Percentiles rank a stretch among this genome's conserved stretches.
phyloP scores from a whole-genome alignment of 2,329 filamentous ascomycete genomes.

The Epichloe hybrida region DNA sequence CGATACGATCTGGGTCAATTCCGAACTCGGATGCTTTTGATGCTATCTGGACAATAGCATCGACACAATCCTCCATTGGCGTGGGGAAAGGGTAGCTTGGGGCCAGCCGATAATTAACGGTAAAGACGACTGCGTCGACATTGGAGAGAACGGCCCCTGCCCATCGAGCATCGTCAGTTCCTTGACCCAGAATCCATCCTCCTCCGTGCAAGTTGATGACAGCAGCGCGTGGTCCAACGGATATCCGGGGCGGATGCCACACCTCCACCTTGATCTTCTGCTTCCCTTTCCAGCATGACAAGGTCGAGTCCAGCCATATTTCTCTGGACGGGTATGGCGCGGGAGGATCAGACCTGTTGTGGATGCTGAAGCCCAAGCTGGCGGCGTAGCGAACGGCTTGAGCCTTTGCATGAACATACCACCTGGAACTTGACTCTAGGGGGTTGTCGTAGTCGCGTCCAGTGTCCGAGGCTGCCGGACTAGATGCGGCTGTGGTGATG shows the following conservation, averaged over 20 bases:
- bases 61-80: conserved; percentile 51
- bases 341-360: conserved; percentile 27
- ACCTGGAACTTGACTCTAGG: conserved; percentile 29
- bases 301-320: conserved; percentile 29
- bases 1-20: conserved; percentile 41
- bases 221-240: conserved; percentile 30
- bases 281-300: conserved; percentile 22
- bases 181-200: conserved; percentile 50
- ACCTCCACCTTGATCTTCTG: conserved; percentile 35
- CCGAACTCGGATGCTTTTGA: conserved; percentile 41
- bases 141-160: conserved; percentile 37
- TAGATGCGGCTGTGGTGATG: conserved; percentile 14
- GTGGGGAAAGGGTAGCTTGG: conserved; percentile 51
- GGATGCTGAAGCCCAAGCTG: conserved; percentile 28
- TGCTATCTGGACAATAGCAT: conserved; percentile 48
- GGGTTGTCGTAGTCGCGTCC: conserved; percentile 29
- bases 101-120: conserved; percentile 55
- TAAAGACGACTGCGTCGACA: conserved; percentile 45
- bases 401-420: conserved; percentile 28
- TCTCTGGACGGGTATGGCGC: conserved; percentile 24
- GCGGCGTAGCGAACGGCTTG: conserved; percentile 31
- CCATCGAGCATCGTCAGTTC: conserved; percentile 50
- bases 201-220: conserved; percentile 57
- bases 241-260: conserved; percentile 24
- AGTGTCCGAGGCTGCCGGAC: conserved; percentile 18